Evolutionary conservation across 441 rosid species (phyloP).

Genomic region (Arabidopsis lyrata): DNA sequence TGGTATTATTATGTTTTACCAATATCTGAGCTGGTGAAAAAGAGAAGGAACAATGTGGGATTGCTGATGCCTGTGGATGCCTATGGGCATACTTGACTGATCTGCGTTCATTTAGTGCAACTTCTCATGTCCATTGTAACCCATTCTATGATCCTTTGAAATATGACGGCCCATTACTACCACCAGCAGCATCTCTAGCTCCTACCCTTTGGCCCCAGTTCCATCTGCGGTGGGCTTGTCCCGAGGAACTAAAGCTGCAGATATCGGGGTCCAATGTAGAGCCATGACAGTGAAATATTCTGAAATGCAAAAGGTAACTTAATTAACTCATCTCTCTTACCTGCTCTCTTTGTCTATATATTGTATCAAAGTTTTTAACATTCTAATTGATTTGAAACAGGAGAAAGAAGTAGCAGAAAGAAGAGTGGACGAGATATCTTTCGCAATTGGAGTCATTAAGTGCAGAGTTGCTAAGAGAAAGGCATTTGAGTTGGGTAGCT

Average conservation of each 20-base stretch:
- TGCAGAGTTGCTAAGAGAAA: conserved; percentile 75
- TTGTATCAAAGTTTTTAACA: conserved; percentile 6
- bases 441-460: conserved; percentile 67
- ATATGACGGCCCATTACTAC: conserved; percentile 67
- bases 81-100: conserved; percentile 88
- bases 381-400: conserved; percentile 49
- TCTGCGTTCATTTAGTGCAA: conserved; percentile 68
- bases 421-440: conserved; percentile 64
- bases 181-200: conserved; percentile 98
- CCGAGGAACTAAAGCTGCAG: conserved; percentile 82
- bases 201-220: conserved; percentile 98
- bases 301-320: conserved; percentile 73
- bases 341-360: background rate
- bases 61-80: conserved; percentile 81
- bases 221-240: conserved; percentile 99
- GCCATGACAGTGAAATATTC: conserved; percentile 69
- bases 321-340: conserved; percentile 10
- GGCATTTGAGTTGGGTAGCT: conserved; percentile 66
- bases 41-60: conserved; percentile 79
- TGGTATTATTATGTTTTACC: conserved; percentile 18
- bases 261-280: conserved; percentile 78
- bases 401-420: conserved; percentile 82
- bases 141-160: conserved; percentile 75
- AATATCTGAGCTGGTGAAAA: conserved; percentile 56
- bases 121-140: conserved; percentile 83